These are phyloP conservation scores for Citeromyces hawaiiensis DNA, from an alignment of 1,139 yeast species.

Conservation along the genomic window DNA sequence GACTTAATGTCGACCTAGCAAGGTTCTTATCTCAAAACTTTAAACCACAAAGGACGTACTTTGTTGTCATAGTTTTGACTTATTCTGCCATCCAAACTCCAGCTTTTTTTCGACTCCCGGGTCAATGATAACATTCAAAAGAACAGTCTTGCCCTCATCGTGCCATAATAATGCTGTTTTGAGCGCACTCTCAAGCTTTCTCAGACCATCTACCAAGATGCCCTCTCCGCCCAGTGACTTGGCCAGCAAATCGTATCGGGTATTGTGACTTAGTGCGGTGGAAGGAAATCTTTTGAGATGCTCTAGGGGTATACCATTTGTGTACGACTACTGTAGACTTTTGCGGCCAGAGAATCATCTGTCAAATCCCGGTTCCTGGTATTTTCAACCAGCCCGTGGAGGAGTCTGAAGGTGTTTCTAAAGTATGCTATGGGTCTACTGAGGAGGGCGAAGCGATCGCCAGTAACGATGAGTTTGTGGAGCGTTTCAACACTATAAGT, in stretches of 20 bases:
- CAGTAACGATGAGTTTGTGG: slow-evolving; percentile 27
- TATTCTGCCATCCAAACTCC: slow-evolving; percentile 53
- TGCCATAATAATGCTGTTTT: slow-evolving; percentile 23
- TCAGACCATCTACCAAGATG: slow-evolving; percentile 23
- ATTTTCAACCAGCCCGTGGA: slow-evolving; percentile 41
- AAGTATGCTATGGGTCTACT: slow-evolving; percentile 59
- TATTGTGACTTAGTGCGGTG: slow-evolving; percentile 39
- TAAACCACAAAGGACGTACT: too few species aligned
- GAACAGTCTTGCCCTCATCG: slow-evolving; percentile 18
- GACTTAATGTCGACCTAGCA: too few species aligned
- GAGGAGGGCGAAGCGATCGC: slow-evolving; percentile 23
- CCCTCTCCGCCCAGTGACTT: slow-evolving; percentile 43
- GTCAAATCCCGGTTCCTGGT: slow-evolving; percentile 98
- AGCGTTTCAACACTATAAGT: slow-evolving; percentile 47
- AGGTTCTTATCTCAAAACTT: too few species aligned
- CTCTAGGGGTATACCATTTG: slow-evolving; percentile 52
- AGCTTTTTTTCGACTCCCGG: slow-evolving; percentile 39
- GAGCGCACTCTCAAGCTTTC: slow-evolving; percentile 25
- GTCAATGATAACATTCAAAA: slow-evolving; percentile 45
- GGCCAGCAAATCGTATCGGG: slow-evolving; percentile 41
- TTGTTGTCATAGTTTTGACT: slow-evolving; percentile 13
- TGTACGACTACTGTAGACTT: slow-evolving; percentile 80
- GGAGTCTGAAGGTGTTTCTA: slow-evolving; percentile 14
- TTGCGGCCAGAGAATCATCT: slow-evolving; percentile 76
- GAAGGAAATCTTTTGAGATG: slow-evolving; percentile 36